A percentile compares a stretch with the other conserved stretches of the same genome.
phyloP scores from a whole-genome alignment of 768 basidiomycete species.

The Russula griseocarnosa region DNA sequence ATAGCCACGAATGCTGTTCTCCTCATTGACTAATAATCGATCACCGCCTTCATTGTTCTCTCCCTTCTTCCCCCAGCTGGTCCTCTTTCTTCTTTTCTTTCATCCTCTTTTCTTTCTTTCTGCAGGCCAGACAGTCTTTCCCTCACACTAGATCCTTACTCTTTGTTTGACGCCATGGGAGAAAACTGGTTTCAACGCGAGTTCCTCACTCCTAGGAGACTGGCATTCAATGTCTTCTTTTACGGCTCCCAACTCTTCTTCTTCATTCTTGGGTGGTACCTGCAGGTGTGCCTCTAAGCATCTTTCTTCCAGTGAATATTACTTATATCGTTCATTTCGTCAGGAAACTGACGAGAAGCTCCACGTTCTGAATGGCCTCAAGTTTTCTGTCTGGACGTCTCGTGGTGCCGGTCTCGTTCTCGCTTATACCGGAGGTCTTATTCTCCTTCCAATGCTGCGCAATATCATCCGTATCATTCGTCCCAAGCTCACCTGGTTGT shows the following conservation, averaged over 20 bases:
- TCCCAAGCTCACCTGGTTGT: constrained; percentile 72
- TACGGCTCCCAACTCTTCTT: constrained; percentile 70
- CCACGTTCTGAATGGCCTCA: constrained; percentile 71
- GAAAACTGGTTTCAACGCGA: constrained; percentile 72
- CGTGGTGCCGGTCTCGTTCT: constrained; percentile 90
- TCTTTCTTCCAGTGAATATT: not conserved
- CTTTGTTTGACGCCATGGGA: constrained; percentile 44
- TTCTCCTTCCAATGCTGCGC: constrained; percentile 85
- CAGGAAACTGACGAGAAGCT: constrained; percentile 61
- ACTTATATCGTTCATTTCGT: constrained; percentile 1
- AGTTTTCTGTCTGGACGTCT: constrained; percentile 84
- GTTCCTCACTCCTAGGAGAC: constrained; percentile 57
- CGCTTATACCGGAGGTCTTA: constrained; percentile 80
- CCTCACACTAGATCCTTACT: constrained; percentile 29
- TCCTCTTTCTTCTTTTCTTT: constrained; percentile 4
- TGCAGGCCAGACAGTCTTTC: constrained; percentile 49
- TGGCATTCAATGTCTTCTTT: constrained; percentile 73
- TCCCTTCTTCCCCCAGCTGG: constrained; percentile 17
- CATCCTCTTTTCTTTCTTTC: constrained; percentile 22
- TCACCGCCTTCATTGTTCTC: constrained; percentile 19
- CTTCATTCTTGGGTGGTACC: constrained; percentile 87
- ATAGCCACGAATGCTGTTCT: not conserved
- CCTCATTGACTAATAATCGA: not conserved
- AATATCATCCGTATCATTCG: constrained; percentile 83
- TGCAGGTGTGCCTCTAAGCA: constrained; percentile 50